Conservation (phyloP, 139 green algal genomes). For the Chlamydomonas sp. region DNA sequence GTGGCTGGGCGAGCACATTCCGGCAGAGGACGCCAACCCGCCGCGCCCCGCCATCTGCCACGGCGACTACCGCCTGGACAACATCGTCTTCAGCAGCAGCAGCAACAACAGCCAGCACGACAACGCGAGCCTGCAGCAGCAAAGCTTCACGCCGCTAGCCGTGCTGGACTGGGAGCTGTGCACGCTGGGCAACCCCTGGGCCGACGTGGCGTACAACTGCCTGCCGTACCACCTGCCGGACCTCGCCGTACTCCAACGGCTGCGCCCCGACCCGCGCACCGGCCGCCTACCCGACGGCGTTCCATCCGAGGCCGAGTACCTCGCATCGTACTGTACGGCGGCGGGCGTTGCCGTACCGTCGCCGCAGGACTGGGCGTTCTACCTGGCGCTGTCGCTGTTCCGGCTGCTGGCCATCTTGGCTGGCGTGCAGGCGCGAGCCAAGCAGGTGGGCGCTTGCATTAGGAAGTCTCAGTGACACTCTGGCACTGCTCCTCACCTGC, state of each 20-base stretch:
- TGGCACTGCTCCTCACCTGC: too few relatives aligned
- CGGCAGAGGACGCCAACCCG: constrained; percentile 54
- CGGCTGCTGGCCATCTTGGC: constrained; percentile 92
- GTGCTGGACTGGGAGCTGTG: constrained; percentile 99
- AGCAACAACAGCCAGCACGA: too few relatives aligned
- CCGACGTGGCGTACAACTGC: constrained; percentile 93
- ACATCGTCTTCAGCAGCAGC: constrained; percentile 13
- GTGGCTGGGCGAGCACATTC: constrained; percentile 84
- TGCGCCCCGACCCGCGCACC: constrained; percentile 19
- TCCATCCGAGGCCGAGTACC: constrained; percentile 79
- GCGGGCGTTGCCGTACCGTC: constrained; percentile 54
- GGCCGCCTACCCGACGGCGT: constrained; percentile 73
- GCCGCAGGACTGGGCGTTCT: constrained; percentile 87
- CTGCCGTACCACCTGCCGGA: constrained; percentile 86
- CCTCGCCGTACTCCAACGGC: constrained; percentile 20
- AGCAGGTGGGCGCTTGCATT: not conserved
- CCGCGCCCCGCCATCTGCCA: constrained; percentile 70
- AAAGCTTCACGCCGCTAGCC: constrained; percentile 43
- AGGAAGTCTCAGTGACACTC: too few relatives aligned
- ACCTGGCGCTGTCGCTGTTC: constrained; percentile 93
- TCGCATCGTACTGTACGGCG: constrained; percentile 79
- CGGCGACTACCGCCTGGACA: constrained; percentile 86
- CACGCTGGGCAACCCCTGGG: constrained; percentile 91
- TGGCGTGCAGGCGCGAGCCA: constrained; percentile 54
- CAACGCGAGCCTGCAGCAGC: not conserved